phyloP scores from a whole-genome alignment of 306 rosid species.

The Oxytropis ochrocephala region DNA sequence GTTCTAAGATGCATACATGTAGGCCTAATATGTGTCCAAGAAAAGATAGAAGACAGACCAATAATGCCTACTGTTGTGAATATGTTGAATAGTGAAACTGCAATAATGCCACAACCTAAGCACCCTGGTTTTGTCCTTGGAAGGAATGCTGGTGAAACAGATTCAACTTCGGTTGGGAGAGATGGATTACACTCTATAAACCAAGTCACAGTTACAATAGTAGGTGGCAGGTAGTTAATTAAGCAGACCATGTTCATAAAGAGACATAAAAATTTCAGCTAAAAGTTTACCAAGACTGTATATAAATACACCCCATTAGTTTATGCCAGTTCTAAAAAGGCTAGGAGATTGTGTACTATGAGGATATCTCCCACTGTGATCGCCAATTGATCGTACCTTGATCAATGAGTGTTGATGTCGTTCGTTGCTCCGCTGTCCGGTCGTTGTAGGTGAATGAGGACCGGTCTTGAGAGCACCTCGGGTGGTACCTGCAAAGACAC shows the following conservation, averaged over 20 bases:
- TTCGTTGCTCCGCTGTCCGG: no score
- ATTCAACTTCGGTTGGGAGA: slow-evolving; percentile 41
- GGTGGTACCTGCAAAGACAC: no score
- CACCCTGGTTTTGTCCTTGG: slow-evolving; percentile 52
- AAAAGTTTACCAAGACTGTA: background rate
- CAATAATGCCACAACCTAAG: slow-evolving; percentile 50
- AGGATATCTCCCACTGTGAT: no score
- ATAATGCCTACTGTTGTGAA: slow-evolving; percentile 36
- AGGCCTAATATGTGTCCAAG: slow-evolving; percentile 38
- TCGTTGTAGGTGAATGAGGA: no score
- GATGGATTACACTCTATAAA: slow-evolving; percentile 40
- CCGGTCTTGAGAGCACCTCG: no score
- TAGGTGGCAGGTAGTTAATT: background rate
- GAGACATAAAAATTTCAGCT: background rate
- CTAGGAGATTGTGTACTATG: no score
- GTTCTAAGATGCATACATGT: slow-evolving; percentile 55
- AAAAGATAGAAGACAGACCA: slow-evolving; percentile 32
- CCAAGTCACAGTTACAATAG: slow-evolving; percentile 1
- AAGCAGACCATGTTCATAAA: no score
- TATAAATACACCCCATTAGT: no score
- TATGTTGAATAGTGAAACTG: slow-evolving; percentile 50
- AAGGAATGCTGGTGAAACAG: slow-evolving; percentile 30
- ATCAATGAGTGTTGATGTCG: no score
- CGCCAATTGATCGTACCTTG: no score
- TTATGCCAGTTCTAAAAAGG: no score